phyloP scores from a whole-genome alignment of 2,329 filamentous ascomycete species.

The Xylariaceae sp. region DNA sequence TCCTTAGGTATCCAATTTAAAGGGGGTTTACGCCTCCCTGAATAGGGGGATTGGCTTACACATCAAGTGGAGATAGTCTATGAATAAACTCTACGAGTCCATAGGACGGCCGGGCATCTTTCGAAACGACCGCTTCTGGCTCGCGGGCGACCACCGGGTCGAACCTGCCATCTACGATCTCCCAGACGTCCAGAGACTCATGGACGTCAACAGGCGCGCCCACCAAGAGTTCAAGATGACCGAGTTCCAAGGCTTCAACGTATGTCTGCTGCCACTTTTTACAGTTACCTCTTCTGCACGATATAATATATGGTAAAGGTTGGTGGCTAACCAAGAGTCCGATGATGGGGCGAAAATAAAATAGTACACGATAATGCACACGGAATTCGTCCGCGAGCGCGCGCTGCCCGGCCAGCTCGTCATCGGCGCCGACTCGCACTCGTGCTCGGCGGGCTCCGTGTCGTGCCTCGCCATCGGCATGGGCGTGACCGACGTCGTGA shows the following conservation, averaged over 20 bases:
- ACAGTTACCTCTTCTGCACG: no score
- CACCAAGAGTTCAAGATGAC: conserved; percentile 39
- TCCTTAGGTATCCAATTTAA: no score
- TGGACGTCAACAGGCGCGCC: conserved; percentile 32
- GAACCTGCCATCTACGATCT: conserved; percentile 37
- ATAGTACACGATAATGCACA: conserved; percentile 40
- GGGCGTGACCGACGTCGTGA: conserved; percentile 40
- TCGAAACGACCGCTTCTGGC: conserved; percentile 46
- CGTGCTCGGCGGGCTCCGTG: conserved; percentile 39
- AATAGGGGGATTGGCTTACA: no score
- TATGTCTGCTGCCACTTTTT: no score
- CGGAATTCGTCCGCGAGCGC: conserved; percentile 39
- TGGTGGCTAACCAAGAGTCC: no score
- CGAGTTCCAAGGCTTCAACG: conserved; percentile 26
- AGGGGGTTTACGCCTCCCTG: no score
- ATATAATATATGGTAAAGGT: no score
- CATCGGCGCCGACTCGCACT: conserved; percentile 42
- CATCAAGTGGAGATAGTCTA: no score
- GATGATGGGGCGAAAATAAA: no score
- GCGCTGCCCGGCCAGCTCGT: conserved; percentile 40
- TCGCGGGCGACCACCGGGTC: conserved; percentile 44
- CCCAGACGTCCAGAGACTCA: conserved; percentile 33
- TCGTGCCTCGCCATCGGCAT: conserved; percentile 40
- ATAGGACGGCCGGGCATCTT: conserved; percentile 39
- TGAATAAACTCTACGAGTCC: conserved; percentile 36